Evolutionary conservation across 1,284 basidiomycete genomes (phyloP).

Genomic region (Moesziomyces aphidis): DNA sequence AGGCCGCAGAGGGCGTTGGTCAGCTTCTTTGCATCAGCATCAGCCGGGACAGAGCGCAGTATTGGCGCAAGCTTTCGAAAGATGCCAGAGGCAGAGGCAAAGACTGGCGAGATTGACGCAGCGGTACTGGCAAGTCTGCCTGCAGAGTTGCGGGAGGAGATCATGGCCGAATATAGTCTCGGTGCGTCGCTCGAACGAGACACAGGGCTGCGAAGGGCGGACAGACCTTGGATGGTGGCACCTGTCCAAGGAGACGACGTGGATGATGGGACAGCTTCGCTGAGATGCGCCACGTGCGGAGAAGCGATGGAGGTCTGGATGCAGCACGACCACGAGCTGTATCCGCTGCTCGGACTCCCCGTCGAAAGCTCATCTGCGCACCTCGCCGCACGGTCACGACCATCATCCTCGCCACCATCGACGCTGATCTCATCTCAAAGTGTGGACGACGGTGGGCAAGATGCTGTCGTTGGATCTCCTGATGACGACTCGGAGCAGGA

Average conservation of each 20-base stretch:
- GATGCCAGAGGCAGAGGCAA: neutral
- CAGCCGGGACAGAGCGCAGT: neutral
- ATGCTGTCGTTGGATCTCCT: neutral
- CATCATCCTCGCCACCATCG: neutral
- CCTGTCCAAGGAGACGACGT: constrained; percentile 2
- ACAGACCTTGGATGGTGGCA: neutral
- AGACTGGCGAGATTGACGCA: constrained; percentile 28
- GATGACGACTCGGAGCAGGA: constrained; percentile 4
- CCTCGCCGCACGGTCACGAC: neutral
- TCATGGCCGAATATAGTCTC: constrained; percentile 50
- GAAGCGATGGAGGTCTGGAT: constrained; percentile 50
- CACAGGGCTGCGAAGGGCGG: neutral
- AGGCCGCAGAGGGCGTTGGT: constrained; percentile 40
- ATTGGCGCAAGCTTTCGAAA: neutral
- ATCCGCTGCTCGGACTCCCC: constrained; percentile 44
- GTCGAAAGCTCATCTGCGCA: neutral
- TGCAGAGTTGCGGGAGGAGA: constrained; percentile 44
- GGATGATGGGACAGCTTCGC: neutral
- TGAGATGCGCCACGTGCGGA: constrained; percentile 35
- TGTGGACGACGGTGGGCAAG: constrained; percentile 7
- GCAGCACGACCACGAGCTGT: constrained; percentile 60
- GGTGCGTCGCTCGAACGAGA: neutral
- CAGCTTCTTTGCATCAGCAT: constrained; percentile 29
- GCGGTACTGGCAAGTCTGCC: constrained; percentile 43
- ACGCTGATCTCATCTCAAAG: neutral